Evolutionary conservation across 345 rosid species (phyloP).

Genomic region (Pugionium cornutum): DNA sequence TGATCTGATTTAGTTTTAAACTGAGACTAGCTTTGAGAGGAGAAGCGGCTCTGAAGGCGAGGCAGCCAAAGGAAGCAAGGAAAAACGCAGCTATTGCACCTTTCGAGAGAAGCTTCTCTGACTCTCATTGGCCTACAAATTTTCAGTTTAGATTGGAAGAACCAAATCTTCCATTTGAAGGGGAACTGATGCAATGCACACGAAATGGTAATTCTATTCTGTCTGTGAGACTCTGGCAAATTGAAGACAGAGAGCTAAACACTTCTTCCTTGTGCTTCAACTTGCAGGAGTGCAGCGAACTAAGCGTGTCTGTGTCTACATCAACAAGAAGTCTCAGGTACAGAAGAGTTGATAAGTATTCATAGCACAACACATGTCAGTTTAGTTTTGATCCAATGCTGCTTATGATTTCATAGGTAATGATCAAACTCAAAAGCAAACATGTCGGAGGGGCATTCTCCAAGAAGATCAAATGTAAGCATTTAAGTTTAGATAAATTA

Average conservation of each 20-base stretch:
- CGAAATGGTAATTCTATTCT: slow-evolving; percentile 34
- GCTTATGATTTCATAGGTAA: slow-evolving; percentile 35
- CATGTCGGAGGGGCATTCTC: slow-evolving; percentile 47
- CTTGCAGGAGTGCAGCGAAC: slow-evolving; percentile 39
- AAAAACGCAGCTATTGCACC: slow-evolving; percentile 87
- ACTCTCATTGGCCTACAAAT: slow-evolving; percentile 46
- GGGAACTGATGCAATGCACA: slow-evolving; percentile 38
- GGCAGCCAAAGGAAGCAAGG: slow-evolving; percentile 82
- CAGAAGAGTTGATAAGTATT: slow-evolving; percentile 23
- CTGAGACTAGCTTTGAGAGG: slow-evolving; percentile 72
- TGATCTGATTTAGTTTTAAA: slow-evolving; percentile 19
- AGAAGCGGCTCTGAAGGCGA: slow-evolving; percentile 76
- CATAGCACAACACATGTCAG: slow-evolving; percentile 16
- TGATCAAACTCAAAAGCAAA: slow-evolving; percentile 47
- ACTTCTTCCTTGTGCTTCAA: slow-evolving; percentile 19
- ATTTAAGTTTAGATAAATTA: slow-evolving; percentile 16
- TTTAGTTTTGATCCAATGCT: slow-evolving; percentile 19
- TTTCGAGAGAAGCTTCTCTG: slow-evolving; percentile 60
- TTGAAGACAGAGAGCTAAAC: slow-evolving; percentile 11
- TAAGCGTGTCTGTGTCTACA: slow-evolving; percentile 39
- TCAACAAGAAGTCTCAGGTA: slow-evolving; percentile 44
- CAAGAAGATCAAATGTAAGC: slow-evolving; percentile 42
- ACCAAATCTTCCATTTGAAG: slow-evolving; percentile 38
- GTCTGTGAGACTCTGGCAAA: not conserved
- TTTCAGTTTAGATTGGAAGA: slow-evolving; percentile 37